phyloP scores from a whole-genome alignment of 2,329 filamentous ascomycete species.

The Ascochyta koolunga region DNA sequence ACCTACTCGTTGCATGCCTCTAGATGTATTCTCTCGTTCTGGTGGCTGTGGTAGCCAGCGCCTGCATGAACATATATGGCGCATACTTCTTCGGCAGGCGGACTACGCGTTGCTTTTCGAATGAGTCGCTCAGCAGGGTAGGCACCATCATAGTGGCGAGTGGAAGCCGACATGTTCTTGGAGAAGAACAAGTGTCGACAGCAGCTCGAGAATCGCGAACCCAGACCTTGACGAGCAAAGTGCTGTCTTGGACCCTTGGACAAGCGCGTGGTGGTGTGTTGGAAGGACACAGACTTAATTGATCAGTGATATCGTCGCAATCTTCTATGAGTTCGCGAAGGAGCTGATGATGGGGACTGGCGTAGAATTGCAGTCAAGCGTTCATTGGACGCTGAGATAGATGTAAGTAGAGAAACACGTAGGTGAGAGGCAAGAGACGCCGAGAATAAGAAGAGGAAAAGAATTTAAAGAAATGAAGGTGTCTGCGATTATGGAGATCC shows the following conservation, averaged over 20 bases:
- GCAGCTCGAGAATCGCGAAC: slow-evolving; percentile 32
- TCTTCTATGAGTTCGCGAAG: not conserved
- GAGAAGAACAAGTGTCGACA: slow-evolving; percentile 32
- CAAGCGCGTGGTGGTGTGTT: not conserved
- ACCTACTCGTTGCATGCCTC: slow-evolving; percentile 86
- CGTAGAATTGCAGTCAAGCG: slow-evolving; percentile 11
- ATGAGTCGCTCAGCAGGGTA: slow-evolving; percentile 25
- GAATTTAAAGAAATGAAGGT: slow-evolving; percentile 33
- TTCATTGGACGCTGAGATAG: slow-evolving; percentile 9
- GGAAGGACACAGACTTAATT: not conserved
- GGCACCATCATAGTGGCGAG: slow-evolving; percentile 32
- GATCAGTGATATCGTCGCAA: not conserved
- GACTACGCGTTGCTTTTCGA: slow-evolving; percentile 50
- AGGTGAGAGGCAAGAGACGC: slow-evolving; percentile 11
- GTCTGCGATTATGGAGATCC: slow-evolving; percentile 11
- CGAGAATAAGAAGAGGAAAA: slow-evolving; percentile 6
- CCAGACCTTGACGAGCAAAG: not conserved
- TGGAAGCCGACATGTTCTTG: slow-evolving; percentile 35
- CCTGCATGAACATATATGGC: slow-evolving; percentile 96
- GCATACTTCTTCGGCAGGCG: slow-evolving; percentile 58
- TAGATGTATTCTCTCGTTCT: slow-evolving; percentile 85
- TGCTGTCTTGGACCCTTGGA: not conserved
- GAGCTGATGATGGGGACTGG: not conserved
- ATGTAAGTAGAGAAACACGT: slow-evolving; percentile 9
- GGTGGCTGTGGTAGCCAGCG: slow-evolving; percentile 87